These are phyloP conservation scores for Guyanaporus albipodus DNA, from an alignment of 768 basidiomycete genomes.

Conservation along the genomic window DNA sequence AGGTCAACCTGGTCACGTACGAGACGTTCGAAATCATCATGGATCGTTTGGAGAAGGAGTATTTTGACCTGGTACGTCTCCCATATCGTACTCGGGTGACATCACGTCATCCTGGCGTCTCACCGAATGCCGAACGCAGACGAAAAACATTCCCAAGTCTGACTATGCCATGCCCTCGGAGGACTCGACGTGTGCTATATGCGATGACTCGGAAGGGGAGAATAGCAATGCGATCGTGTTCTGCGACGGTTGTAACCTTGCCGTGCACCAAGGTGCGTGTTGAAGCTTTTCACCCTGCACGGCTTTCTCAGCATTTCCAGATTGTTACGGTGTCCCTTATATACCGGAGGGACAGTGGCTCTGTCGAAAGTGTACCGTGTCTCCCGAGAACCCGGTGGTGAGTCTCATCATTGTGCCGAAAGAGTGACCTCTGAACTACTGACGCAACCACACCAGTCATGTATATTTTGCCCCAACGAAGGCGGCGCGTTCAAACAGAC, in stretches of 20 bases:
- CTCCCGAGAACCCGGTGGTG: constrained; percentile 94
- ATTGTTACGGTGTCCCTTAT: constrained; percentile 98
- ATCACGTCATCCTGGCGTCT: constrained; percentile 2
- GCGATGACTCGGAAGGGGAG: constrained; percentile 98
- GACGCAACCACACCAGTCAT: constrained; percentile 51
- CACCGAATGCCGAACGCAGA: constrained; percentile 54
- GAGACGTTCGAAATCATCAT: constrained; percentile 95
- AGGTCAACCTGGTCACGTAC: constrained; percentile 65
- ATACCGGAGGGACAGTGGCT: constrained; percentile 99
- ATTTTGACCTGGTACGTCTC: constrained; percentile 84
- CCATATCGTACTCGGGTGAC: neutral
- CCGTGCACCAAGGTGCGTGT: constrained; percentile 94
- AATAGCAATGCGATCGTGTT: constrained; percentile 99
- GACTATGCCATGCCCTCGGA: constrained; percentile 86
- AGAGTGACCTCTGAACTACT: neutral
- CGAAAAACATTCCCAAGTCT: constrained; percentile 89
- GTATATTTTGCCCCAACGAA: constrained; percentile 94
- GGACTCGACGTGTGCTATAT: constrained; percentile 94
- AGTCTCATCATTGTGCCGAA: constrained; percentile 25
- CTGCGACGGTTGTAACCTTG: constrained; percentile 97
- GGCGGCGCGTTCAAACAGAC: constrained; percentile 99
- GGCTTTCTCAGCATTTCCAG: constrained; percentile 40
- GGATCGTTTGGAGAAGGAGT: constrained; percentile 98
- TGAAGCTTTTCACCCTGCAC: neutral
- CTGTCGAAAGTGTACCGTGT: constrained; percentile 96